Evolutionary conservation across 2,329 filamentous ascomycete genomes (phyloP), one percentile per base, ranked within the genome.

Genomic region (Phoma sp.): DNA sequence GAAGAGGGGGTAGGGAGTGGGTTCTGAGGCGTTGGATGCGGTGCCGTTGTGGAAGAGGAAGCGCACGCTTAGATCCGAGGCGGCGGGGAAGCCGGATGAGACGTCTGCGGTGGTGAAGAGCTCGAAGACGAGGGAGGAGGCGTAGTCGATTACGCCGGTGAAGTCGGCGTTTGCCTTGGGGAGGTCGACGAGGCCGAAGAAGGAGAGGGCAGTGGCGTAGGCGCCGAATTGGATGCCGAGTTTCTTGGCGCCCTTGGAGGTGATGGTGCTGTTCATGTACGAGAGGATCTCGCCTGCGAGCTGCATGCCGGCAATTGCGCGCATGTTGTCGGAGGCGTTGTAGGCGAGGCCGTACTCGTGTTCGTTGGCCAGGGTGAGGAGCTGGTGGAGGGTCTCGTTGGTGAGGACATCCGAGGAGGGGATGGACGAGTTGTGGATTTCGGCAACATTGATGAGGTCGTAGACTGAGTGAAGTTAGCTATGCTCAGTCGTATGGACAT

Each of bases 281-380:
- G 68, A 53, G 10, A 81, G 69, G 46, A 81, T 71, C 47, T 80
- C 74, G 36, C 73, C 80, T 0, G 77, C 79, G 42, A 82, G 75
- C n/a, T 77, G 75, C 74, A 77, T 79, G 53, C 79, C 80, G 5
- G 74, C 69, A 40, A 82, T 72, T 49, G 79, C 77, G 42, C 80
- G 78, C 50, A 74, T 73, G 58, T 74, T 37, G 72, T 77, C 77
- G 37, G 83, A 78, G 60, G 79, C 76, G 77, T 96, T 93, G 84
- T 89, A 96, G 47, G 91, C 91, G 12, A 95, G 85, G 67, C 87
- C 88, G 80, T 84, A 96, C 74, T 97, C 90, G 74, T 95, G 90
- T 53, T 80, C 78, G 71, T 93, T 87, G 63, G 93, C 92, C 26
- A 95, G 85, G n/a, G 83, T 83, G 64, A 84, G 82, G 51, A 95